Base-by-base conservation (phyloP, 805 yeast genomes). In the Candida krabiensis region DNA sequence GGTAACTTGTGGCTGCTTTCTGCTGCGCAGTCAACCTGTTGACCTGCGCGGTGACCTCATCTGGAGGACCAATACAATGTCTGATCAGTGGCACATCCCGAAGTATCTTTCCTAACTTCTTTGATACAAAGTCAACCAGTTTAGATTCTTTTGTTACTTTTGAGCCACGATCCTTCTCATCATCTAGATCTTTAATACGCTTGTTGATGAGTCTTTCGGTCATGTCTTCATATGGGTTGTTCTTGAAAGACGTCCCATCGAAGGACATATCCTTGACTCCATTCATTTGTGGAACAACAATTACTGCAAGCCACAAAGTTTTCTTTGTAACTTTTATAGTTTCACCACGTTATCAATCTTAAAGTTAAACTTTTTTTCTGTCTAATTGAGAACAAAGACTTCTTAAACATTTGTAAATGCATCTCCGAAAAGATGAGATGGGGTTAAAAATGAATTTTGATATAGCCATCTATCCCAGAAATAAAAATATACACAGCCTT, bases 1-100 rank as follows among this genome's bases (percentile, higher is more conserved):
- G 23, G 34, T 61, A 64, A 2, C 77, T 70, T 3, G 67, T 64
- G 0, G 82, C 77, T 15, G 69, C 67, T 32, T 62, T 65, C 56
- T 72, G 79, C 41, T 70, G 75, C 4, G 66, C 63, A 5, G 63
- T 39, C 13, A 74, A 49, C 28, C 57, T 61, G 33, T 64, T 62
- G 22, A 71, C 63, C 31, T 56, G 58, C 22, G 67, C 63, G 13
- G 58, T 53, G 12, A 55, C 61, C 30, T 66, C 68, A 35, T 64
- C 66, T 5, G 71, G 71, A 12, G 58, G 72, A 42, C 59, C 65
- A 49, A 37, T 59, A 60, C 55, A 60, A 55, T 52, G 71, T 53
- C 33, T 59, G 49, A 43, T 55, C 52, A 57, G 46, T 42, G 53
- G 72, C 47, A 53, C 50, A 48, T 37, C 64, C 55, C 54, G 49